phyloP scores from a whole-genome alignment of 1,139 yeast genomes.

The Taphrina communis region DNA sequence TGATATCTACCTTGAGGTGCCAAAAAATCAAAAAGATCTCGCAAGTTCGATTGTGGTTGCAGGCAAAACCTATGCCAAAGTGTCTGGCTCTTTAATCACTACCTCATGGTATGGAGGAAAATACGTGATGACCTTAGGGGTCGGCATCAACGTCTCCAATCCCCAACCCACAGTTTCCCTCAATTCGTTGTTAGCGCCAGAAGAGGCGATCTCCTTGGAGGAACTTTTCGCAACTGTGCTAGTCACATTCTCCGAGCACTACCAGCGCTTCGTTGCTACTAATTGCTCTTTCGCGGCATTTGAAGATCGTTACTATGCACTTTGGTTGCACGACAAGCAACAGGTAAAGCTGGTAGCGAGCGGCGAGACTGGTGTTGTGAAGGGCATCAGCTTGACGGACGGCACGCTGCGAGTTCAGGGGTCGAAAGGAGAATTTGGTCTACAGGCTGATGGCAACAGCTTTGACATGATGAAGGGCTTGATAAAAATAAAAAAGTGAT shows the following conservation, averaged over 20 bases:
- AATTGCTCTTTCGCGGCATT: conserved; percentile 71
- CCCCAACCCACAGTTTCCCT: conserved; percentile 92
- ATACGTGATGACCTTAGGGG: conserved; percentile 73
- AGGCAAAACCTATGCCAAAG: conserved; percentile 68
- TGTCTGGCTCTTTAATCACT: conserved; percentile 84
- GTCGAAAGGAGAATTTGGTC: conserved; percentile 61
- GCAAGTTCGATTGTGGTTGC: conserved; percentile 51
- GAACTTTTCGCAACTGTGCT: conserved; percentile 71
- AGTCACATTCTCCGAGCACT: conserved; percentile 67
- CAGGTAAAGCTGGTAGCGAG: conserved; percentile 59
- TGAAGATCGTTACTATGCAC: conserved; percentile 72
- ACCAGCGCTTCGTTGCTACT: conserved; percentile 59
- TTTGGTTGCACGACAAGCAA: conserved; percentile 75
- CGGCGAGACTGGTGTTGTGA: conserved; percentile 65
- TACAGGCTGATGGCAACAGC: conserved; percentile 97
- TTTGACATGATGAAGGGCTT: conserved; percentile 93
- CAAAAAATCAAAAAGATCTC: conserved; percentile 53
- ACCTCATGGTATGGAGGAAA: conserved; percentile 62
- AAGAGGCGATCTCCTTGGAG: conserved; percentile 59
- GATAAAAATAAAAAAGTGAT: conserved; percentile 57
- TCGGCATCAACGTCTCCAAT: conserved; percentile 83
- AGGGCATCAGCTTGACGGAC: conserved; percentile 82
- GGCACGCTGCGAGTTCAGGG: conserved; percentile 81
- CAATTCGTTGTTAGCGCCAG: conserved; percentile 61
- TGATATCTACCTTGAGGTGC: conserved; percentile 82